These are phyloP conservation scores for Ganoderma meredithae DNA, from an alignment of 1,284 basidiomycete species.

Conservation along the genomic window DNA sequence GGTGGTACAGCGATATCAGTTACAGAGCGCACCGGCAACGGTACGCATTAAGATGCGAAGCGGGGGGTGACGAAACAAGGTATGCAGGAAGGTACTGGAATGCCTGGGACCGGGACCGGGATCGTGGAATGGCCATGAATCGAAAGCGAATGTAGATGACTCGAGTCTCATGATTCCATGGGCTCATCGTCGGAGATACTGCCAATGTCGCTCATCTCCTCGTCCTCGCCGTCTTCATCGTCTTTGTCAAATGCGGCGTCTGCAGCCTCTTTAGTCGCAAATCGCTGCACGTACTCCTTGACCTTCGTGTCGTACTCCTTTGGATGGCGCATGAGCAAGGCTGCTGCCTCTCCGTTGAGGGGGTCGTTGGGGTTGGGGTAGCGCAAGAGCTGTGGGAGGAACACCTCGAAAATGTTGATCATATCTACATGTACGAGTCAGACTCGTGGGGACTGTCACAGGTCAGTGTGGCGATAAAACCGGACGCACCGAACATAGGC, in stretches of 20 bases:
- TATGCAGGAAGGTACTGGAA: conserved; percentile 23
- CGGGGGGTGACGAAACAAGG: conserved; percentile 3
- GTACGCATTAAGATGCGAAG: conserved; percentile 25
- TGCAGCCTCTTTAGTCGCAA: conserved; percentile 82
- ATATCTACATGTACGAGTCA: conserved; percentile 71
- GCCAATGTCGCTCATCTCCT: conserved; percentile 93
- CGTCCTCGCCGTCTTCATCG: conserved; percentile 80
- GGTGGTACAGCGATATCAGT: conserved; percentile 27
- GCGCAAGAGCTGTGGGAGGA: conserved; percentile 94
- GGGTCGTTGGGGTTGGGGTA: conserved; percentile 99
- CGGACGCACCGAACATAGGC: conserved; percentile 89
- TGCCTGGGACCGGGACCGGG: conserved; percentile 26
- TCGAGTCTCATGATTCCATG: conserved; percentile 30
- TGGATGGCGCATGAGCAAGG: conserved; percentile 95
- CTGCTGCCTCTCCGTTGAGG: conserved; percentile 96
- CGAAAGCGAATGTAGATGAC: neutral
- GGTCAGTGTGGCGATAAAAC: neutral
- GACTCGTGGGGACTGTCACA: conserved; percentile 10
- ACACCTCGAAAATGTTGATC: conserved; percentile 99
- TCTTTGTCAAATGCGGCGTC: conserved; percentile 67
- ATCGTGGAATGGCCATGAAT: conserved; percentile 10
- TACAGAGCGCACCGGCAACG: conserved; percentile 29
- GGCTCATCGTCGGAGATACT: conserved; percentile 80
- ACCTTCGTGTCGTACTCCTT: conserved; percentile 95
- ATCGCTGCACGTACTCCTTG: conserved; percentile 89